A percentile compares a stretch with the other conserved stretches of the same genome.
These are phyloP conservation scores for Aspergillus phoenicis DNA, from an alignment of 2,329 filamentous ascomycete genomes.

Conservation along the genomic window DNA sequence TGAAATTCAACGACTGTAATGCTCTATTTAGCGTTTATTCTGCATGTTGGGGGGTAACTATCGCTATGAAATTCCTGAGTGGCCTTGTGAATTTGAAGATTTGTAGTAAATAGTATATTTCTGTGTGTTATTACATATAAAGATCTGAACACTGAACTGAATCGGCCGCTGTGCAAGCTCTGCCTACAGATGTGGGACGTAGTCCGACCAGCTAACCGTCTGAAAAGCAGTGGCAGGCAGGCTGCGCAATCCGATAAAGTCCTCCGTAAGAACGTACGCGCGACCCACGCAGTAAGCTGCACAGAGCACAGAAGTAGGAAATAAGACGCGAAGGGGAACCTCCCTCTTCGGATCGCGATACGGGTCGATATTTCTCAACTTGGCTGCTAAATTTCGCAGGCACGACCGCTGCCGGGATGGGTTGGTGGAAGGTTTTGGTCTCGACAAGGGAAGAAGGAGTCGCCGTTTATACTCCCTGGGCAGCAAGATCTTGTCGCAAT, in stretches of 20 bases:
- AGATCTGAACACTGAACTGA: too few relatives aligned
- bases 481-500: not conserved
- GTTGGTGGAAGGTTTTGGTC: not conserved
- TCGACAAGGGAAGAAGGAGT: not conserved
- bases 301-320: not conserved
- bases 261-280: not conserved
- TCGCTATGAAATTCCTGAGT: not conserved
- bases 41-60: not conserved
- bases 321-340: not conserved
- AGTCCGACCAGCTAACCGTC: conserved; percentile 3
- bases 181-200: not conserved
- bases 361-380: not conserved
- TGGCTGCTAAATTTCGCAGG: not conserved
- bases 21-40: too few relatives aligned
- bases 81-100: too few relatives aligned
- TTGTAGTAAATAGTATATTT: too few relatives aligned
- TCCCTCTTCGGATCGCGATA: not conserved
- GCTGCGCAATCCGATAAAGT: not conserved
- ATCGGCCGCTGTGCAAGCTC: too few relatives aligned
- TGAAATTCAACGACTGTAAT: not conserved
- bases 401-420: not conserved
- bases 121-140: too few relatives aligned
- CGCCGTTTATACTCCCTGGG: not conserved
- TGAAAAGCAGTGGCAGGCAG: not conserved
- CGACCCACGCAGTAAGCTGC: not conserved